Conservation (phyloP, 2,329 filamentous ascomycete genomes). For the Xylariaceae sp. region DNA sequence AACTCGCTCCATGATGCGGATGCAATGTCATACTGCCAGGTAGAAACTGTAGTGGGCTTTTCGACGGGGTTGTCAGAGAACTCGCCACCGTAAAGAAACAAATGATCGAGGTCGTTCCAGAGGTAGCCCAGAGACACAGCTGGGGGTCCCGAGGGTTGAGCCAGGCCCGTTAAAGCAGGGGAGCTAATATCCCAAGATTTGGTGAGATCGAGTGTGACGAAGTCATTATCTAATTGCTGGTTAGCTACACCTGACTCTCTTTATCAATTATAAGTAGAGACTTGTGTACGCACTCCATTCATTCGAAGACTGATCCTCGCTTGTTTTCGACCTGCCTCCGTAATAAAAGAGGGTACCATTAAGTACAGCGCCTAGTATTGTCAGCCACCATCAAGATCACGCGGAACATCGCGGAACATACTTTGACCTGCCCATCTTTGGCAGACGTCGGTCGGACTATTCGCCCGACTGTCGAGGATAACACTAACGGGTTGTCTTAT, state of each 20-base stretch:
- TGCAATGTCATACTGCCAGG: conserved; percentile 67
- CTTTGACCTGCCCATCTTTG: conserved; percentile 64
- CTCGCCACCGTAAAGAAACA: conserved; percentile 72
- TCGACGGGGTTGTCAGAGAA: conserved; percentile 58
- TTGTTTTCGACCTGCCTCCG: conserved; percentile 61
- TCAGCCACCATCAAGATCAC: conserved; percentile 6
- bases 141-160: conserved; percentile 64
- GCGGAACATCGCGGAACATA: conserved; percentile 22
- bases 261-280: not conserved
- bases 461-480: conserved; percentile 34
- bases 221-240: conserved; percentile 57
- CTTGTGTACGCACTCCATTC: conserved; percentile 59
- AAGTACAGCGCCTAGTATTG: conserved; percentile 52
- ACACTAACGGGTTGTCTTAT: conserved; percentile 26
- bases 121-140: conserved; percentile 69
- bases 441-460: conserved; percentile 54
- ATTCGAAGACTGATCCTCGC: conserved; percentile 52
- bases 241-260: conserved; percentile 3
- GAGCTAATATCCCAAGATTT: conserved; percentile 65
- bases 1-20: conserved; percentile 60
- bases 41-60: conserved; percentile 54
- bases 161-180: conserved; percentile 58
- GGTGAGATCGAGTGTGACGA: conserved; percentile 67
- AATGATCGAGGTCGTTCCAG: conserved; percentile 66
- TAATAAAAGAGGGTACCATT: conserved; percentile 76